Base-by-base conservation (phyloP, 1,139 yeast genomes). In the Suhomyces wounanorum region DNA sequence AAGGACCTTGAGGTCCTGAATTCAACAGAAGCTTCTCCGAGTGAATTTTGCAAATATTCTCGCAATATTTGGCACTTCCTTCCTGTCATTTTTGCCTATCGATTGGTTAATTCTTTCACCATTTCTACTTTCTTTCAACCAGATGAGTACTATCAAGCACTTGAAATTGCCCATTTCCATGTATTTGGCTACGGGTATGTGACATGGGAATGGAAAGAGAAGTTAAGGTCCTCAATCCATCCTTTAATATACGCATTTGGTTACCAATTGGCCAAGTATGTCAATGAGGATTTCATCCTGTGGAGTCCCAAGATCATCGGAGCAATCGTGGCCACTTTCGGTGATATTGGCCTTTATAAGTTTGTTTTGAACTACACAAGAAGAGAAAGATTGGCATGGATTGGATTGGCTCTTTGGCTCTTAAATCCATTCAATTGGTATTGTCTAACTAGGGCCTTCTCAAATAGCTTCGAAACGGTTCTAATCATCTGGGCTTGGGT, bases 161-260 rank as follows among this genome's bases (percentile, higher is more conserved):
- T 95, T 43, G 99, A 95, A 63, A 97, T 97, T 0, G 99, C 99
- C 0, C 96, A 92, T 66, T 55, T 64, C 10, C 70, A 77, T 26
- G 86, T 85, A 0, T 91, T 78, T 65, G 94, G 95, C 1, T 87
- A 85, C 55, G 99, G 99, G 0, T 83, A 84, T 60, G 64, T 84
- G 44, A 91, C 99, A 0, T 95, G 99, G 99, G 99, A 95, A 68
- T 95, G 99, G 99, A 64, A 72, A 35, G 74, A 78, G 47, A 85
- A 84, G 1, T 70, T 95, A 9, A 70, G 99, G 53, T 87, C 96
- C 14, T 84, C 89, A 40, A 69, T 88, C 0, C 95, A 91, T 61
- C 98, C 99, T 0, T 68, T 85, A 46, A 53, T 92, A 1, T 91
- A 89, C 64, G 79, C 83, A 1, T 52, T 63, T 1, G 79, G 73